phyloP scores from a whole-genome alignment of 306 rosid species.

The Casuarina cunninghamiana region DNA sequence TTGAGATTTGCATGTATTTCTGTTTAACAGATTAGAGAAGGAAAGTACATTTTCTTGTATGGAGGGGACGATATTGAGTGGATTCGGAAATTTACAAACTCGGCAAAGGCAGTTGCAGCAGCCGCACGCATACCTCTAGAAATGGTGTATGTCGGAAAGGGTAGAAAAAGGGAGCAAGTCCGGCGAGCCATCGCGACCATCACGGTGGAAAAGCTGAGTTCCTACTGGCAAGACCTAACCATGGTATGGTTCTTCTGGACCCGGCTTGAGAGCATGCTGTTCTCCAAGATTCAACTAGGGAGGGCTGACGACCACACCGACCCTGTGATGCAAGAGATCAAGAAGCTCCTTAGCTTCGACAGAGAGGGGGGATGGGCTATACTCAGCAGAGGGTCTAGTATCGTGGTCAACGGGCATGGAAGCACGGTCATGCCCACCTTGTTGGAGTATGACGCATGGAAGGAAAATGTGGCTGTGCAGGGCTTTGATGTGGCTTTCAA shows the following conservation, averaged over 20 bases:
- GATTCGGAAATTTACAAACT: slow-evolving; percentile 48
- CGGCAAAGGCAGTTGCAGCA: slow-evolving; percentile 39
- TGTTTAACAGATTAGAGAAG: slow-evolving; percentile 46
- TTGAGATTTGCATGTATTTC: background rate
- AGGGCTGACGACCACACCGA: slow-evolving; percentile 37
- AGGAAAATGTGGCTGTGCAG: slow-evolving; percentile 19
- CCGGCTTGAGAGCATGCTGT: slow-evolving; percentile 60
- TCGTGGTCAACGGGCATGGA: slow-evolving; percentile 52
- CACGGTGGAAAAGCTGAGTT: slow-evolving; percentile 39
- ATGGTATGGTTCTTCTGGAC: slow-evolving; percentile 76
- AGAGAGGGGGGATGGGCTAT: slow-evolving; percentile 53
- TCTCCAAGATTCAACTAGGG: slow-evolving; percentile 53
- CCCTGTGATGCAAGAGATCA: slow-evolving; percentile 47
- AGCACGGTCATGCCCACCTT: slow-evolving; percentile 32
- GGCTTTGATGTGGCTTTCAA: slow-evolving; percentile 46
- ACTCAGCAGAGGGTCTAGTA: slow-evolving; percentile 42
- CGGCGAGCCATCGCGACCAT: slow-evolving; percentile 34
- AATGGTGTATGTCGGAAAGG: slow-evolving; percentile 61
- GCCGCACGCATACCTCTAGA: slow-evolving; percentile 43
- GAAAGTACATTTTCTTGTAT: slow-evolving; percentile 46
- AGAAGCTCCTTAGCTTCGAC: slow-evolving; percentile 57
- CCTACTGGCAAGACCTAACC: slow-evolving; percentile 50
- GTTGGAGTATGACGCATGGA: slow-evolving; percentile 50
- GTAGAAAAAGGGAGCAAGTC: slow-evolving; percentile 50
- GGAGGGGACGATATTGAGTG: slow-evolving; percentile 62